Conservation (phyloP, 2,329 filamentous ascomycete genomes). For the Nemania sp. region DNA sequence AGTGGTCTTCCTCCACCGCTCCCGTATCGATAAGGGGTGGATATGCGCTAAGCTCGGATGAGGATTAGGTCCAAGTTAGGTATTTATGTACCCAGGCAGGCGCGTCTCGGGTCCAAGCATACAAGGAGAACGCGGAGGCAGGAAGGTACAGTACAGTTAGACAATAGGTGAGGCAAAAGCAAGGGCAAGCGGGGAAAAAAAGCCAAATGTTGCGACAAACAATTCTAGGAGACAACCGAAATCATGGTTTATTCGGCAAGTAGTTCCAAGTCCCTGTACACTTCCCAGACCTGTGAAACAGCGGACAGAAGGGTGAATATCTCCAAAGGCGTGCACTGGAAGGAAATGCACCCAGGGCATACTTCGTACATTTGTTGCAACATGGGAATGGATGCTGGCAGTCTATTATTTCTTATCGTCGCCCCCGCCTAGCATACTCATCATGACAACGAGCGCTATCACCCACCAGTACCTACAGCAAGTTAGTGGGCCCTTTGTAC, state of each 20-base stretch:
- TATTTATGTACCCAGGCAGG: not conserved
- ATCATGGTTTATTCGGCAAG: not conserved
- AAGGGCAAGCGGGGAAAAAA: not conserved
- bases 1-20: conserved; percentile 11
- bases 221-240: not conserved
- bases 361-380: not conserved
- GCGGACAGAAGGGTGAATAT: conserved; percentile 2
- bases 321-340: conserved; percentile 5
- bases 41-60: conserved; percentile 2
- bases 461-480: conserved; percentile 67
- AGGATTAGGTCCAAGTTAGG: not conserved
- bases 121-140: too few species aligned
- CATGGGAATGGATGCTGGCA: conserved; percentile 10
- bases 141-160: not conserved
- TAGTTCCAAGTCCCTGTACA: not conserved
- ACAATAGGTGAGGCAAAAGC: not conserved
- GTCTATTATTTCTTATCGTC: conserved; percentile 54
- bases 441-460: conserved; percentile 55
- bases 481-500: conserved; percentile 39
- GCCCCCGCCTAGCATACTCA: conserved; percentile 57
- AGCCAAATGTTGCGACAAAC: not conserved
- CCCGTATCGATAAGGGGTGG: conserved; percentile 19
- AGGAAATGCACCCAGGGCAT: too few species aligned
- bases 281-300: not conserved
- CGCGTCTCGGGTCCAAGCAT: too few species aligned